Evolutionary conservation across 345 rosid genomes (phyloP), one percentile per base, ranked within the genome.

Genomic region (Laguncularia racemosa): DNA sequence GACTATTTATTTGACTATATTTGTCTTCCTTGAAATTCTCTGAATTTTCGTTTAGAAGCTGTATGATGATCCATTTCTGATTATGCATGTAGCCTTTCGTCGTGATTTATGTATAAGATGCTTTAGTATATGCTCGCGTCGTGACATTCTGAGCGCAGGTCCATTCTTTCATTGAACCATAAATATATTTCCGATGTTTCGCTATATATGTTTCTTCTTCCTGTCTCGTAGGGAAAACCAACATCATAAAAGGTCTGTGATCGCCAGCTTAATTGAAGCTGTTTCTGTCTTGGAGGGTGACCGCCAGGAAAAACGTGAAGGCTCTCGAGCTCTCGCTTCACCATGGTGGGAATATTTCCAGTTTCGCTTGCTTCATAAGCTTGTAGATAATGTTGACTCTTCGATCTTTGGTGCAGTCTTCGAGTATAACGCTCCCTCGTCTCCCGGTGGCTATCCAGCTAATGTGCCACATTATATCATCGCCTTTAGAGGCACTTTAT

Each of bases 291-390:
- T 83, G 19, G 97, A 90, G 72, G 79, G 86, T 55, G 99, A 95
- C 62, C 89, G 95, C 72, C 99, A 93, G 71, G 74, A 73, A 58
- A 77, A 82, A 56, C 88, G 93, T 16, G 64, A 73, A 52, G 92
- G 73, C 50, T 66, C 76, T 12, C 67, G 75, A 56, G 90, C 91
- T 55, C 64, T 88, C 11, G 95, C 91, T 64, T 77, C 88, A 23
- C 72, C 76, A 13, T 93, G 99, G 99, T 90, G 96, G 79, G 84
- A 82, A 70, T 84, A 81, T 71, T 87, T 87, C 58, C 73, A 82
- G 56, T 93, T 90, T 56, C 68, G 52, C 48, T 69, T 85, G 68
- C 64, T 77, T 53, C 79, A 72, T 43, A 68, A 71, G 52, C 92
- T 90, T 17, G 78, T 82, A 0, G 96, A 93, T 33, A 81, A 88